Evolutionary conservation across 2,329 filamentous ascomycete genomes (phyloP).

Genomic region (Aureobasidium musti): DNA sequence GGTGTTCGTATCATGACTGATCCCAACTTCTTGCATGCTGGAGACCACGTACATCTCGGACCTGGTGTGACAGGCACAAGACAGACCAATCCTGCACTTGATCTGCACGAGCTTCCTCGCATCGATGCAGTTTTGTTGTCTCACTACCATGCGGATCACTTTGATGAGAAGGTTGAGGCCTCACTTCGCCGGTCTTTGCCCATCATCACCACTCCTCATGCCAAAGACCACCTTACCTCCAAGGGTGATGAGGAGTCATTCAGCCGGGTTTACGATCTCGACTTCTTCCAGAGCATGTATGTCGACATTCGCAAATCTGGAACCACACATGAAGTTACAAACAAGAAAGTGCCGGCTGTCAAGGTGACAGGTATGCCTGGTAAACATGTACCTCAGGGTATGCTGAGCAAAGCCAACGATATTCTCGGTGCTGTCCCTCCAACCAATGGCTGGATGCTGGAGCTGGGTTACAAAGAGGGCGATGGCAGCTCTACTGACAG

Average conservation of each 20-base stretch:
- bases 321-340: slow-evolving; percentile 18
- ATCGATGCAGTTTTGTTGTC: slow-evolving; percentile 63
- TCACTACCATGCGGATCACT: slow-evolving; percentile 65
- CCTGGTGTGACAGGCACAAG: slow-evolving; percentile 61
- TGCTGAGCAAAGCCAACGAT: slow-evolving; percentile 51
- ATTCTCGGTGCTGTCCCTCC: slow-evolving; percentile 59
- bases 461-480: slow-evolving; percentile 54
- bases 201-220: slow-evolving; percentile 66
- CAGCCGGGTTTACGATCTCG: slow-evolving; percentile 56
- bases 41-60: slow-evolving; percentile 67
- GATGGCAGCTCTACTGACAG: slow-evolving; percentile 30
- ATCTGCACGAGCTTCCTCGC: slow-evolving; percentile 60
- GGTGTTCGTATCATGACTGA: slow-evolving; percentile 58
- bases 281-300: slow-evolving; percentile 57
- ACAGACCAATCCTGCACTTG: slow-evolving; percentile 60
- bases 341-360: slow-evolving; percentile 46
- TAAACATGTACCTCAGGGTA: slow-evolving; percentile 59
- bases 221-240: slow-evolving; percentile 53
- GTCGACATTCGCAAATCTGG: slow-evolving; percentile 45
- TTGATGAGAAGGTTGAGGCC: slow-evolving; percentile 56
- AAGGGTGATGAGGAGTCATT: slow-evolving; percentile 54
- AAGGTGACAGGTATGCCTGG: slow-evolving; percentile 65
- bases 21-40: slow-evolving; percentile 66
- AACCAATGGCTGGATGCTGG: slow-evolving; percentile 67
- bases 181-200: slow-evolving; percentile 57